Percentiles rank a stretch among this genome's conserved stretches.
Conservation (phyloP, 164 flowering plant genomes). For the Macadamia tetraphylla region DNA sequence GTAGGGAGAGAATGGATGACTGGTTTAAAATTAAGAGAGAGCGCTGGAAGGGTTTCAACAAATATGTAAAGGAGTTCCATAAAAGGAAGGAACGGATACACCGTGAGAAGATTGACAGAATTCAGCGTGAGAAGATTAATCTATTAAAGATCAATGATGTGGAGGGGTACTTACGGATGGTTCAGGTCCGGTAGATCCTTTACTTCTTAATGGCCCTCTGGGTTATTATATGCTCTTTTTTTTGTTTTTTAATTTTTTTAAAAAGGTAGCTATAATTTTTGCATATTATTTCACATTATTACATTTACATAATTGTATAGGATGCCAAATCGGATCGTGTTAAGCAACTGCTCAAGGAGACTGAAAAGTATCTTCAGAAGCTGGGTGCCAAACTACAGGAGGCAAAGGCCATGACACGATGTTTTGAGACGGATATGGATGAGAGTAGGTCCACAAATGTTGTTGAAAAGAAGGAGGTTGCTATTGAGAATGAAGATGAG, state of each 20-base stretch:
- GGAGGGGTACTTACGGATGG: conserved; percentile 98
- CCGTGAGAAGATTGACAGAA: conserved; percentile 95
- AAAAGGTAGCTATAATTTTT: too few species aligned
- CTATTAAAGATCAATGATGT: conserved; percentile 95
- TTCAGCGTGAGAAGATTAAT: conserved; percentile 97
- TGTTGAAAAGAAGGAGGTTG: conserved; percentile 48
- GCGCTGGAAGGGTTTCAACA: conserved; percentile 88
- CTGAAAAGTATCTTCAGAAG: conserved; percentile 96
- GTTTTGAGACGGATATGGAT: conserved; percentile 66
- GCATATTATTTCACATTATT: not conserved
- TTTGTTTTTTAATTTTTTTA: too few species aligned
- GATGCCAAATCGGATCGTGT: conserved; percentile 99
- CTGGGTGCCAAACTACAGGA: conserved; percentile 83
- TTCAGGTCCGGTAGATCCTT: conserved; percentile 55
- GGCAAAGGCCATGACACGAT: conserved; percentile 57
- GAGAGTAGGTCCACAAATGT: conserved; percentile 35
- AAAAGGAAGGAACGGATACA: conserved; percentile 90
- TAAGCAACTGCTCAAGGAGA: conserved; percentile 88
- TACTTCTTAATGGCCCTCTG: not conserved
- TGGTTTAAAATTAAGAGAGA: conserved; percentile 81
- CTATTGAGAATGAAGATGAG: conserved; percentile 71
- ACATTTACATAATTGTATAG: conserved; percentile 24
- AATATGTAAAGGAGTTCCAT: conserved; percentile 91
- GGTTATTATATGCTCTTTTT: not conserved
- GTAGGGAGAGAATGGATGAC: conserved; percentile 90